Base-by-base conservation (phyloP, 2,329 filamentous ascomycete genomes). In the Aureobasidium mangrovei region DNA sequence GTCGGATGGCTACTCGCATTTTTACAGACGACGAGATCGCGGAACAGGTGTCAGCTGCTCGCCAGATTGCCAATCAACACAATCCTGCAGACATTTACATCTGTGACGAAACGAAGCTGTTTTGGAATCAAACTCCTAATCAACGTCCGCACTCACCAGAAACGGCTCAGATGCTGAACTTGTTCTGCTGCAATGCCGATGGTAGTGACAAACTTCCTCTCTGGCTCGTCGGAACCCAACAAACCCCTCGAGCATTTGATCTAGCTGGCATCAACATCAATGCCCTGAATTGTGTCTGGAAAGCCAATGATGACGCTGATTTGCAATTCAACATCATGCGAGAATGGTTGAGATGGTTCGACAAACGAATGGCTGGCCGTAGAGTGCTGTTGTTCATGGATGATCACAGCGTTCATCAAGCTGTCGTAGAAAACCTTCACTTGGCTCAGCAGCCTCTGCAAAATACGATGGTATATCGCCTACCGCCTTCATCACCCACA, bases 41-140 rank as follows among this genome's bases (percentile, higher is more conserved):
- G 24, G 39, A 53, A 41, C 40, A 53, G 31, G 10, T 53, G n/a
- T 31, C 18, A 18, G 27, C 33, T 31, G 43, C 53, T 3, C n/a
- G 45, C 24, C 40, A 49, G 29, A 40, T 53, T 12, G 40, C 28
- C 12, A 45, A 41, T 26, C 39, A 47, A 31, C 54, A 28, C 45
- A 7, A 12, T 10, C 48, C 35, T 3, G 12, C 39, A 41, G 42
- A 56, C 31, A 10, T 39, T 2, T 56, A 56, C 41, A 56, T 45
- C 42, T 46, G 31, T 18, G 48, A 56, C 33, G 48, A 56, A 36
- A 53, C 48, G 26, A 42, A 48, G 9, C 48, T 56, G n/a, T 47
- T 33, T 35, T 56, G 39, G 28, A 46, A 47, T 31, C n/a, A 29
- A n/a, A 7, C 35, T 12, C 48, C 49, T 0, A 35, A 53, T 40